Base-by-base conservation (phyloP, 2,329 filamentous ascomycete genomes). In the Phialophora expanda region DNA sequence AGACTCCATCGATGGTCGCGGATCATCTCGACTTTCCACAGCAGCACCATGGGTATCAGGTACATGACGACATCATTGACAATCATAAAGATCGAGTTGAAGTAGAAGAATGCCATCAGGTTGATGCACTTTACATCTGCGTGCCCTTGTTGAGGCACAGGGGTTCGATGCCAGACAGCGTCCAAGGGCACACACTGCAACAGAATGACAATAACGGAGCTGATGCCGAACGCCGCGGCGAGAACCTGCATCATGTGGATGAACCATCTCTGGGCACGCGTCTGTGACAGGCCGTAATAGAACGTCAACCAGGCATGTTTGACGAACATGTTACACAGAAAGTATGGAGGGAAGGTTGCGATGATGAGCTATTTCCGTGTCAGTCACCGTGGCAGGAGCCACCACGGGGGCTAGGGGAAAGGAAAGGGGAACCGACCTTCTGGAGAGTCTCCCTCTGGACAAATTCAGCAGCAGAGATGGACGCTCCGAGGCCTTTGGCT, bases 321-420 rank as follows among this genome's bases (percentile, higher is more conserved):
- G 65, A 69, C 65, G 55, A 69, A 66, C 67, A 69, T 69, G 64
- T 69, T 69, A 56, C 67, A 69, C 34, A 69, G 53, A 62, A 69
- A 69, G 50, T 69, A 69, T 34, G 67, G 67, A n/a, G 67, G 67
- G 12, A 67, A 56, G 17, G 60, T 51, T 34, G 67, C 67, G 26
- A 69, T 26, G 28, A 69, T 61, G 53, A 69, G 67, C 67, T 69
- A 53, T 50, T 59, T 32, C 26, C 22, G 22, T 41, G 56, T 64
- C 51, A 64, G 58, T 51, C 20, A 26, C 14, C 20, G 41, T 64
- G 20, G 44, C 56, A 53, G 28, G 20, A 24, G 26, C 20, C 53
- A 55, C 26, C 51, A 32, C 4, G 38, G 20, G 24, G 50, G 20
- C 34, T 20, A n/a, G 17, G 17, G 48, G 8, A 58, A n/a, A 41